Evolutionary conservation across 2,329 filamentous ascomycete genomes (phyloP), one percentile per base, ranked within the genome.

Genomic region (Fusarium oxysporum): DNA sequence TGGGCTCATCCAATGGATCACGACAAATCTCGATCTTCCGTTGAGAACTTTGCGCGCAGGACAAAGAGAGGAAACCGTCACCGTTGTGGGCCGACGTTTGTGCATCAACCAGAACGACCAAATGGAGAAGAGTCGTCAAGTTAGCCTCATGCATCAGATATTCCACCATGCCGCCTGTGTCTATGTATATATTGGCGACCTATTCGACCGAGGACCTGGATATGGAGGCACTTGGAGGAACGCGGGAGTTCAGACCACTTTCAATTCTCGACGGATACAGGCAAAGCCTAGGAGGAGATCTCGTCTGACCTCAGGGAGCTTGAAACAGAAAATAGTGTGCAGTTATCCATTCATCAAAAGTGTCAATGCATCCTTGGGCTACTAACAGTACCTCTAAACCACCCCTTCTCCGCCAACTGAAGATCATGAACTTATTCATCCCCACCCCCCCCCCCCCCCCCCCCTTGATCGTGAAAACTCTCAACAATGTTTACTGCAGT

Each of bases 11-110:
- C 70, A 71, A 10, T 21, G 40, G 13, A 74, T 28, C 53, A 80
- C 78, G 8, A 58, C 70, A 33, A 81, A 79, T 48, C 70, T 81
- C 19, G 74, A 80, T 23, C 66, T 74, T 28, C 78, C 78, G 2
- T 55, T 81, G 21, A 72, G 77, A 10, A 72, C 78, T 9, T 53
- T 80, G 37, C 77, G 78, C 65, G 62, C 28, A 6, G 37, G 50
- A 35, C 35, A 65, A 14, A 5, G 12, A 21, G 6, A 19, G 38
- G 13, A 12, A 21, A 21, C n/a, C 33, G 40, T 72, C 19, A 68
- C 57, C 16, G 12, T 44, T 79, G 40, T 79, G 77, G 78, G 74
- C 64, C 11, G 78, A 79, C 63, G 69, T 25, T 33, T 79, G 14
- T 78, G 76, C 35, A 78, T 79, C 59, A 71, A 79, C 51, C 77